These are phyloP conservation scores for Choiromyces venosus DNA, from an alignment of 495 filamentous ascomycete species.

Conservation along the genomic window DNA sequence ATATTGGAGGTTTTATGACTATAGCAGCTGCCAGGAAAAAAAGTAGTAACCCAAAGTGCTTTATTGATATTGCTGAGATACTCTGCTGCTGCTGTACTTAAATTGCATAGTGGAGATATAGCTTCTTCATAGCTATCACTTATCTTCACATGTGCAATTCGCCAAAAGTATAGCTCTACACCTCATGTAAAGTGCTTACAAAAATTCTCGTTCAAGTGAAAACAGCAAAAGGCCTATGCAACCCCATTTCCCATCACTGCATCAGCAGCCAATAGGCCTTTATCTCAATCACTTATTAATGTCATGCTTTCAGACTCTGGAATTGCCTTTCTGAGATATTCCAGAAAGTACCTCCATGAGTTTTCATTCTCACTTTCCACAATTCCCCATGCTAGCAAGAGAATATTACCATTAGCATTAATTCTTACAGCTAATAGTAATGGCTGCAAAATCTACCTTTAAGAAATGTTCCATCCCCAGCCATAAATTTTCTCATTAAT, in stretches of 20 bases:
- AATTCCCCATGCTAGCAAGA: conserved; percentile 18
- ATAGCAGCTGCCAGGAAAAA: conserved; percentile 8
- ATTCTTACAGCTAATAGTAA: conserved; percentile 14
- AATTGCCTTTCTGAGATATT: not conserved
- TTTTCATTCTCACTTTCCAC: conserved; percentile 23
- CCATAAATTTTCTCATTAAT: conserved; percentile 15
- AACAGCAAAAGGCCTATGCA: not conserved
- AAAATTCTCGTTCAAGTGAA: conserved; percentile 11
- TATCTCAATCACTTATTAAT: conserved; percentile 9
- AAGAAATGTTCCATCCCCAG: conserved; percentile 18
- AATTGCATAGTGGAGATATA: not conserved
- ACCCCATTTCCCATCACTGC: not conserved
- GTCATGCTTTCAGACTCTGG: conserved; percentile 5
- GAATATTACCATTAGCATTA: conserved; percentile 15
- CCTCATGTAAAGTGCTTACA: not conserved
- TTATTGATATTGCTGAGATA: conserved; percentile 6
- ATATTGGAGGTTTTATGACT: conserved; percentile 16
- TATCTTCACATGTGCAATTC: conserved; percentile 1
- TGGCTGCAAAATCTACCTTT: conserved; percentile 17
- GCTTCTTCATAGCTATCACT: not conserved
- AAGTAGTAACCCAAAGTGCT: not conserved
- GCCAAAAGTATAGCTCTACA: conserved; percentile 11
- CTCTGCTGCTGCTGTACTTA: not conserved
- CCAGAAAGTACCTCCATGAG: conserved; percentile 17
- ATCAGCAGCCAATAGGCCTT: conserved; percentile 10